phyloP scores from a whole-genome alignment of 1,139 yeast species.

The Petasospora rhodanensis region DNA sequence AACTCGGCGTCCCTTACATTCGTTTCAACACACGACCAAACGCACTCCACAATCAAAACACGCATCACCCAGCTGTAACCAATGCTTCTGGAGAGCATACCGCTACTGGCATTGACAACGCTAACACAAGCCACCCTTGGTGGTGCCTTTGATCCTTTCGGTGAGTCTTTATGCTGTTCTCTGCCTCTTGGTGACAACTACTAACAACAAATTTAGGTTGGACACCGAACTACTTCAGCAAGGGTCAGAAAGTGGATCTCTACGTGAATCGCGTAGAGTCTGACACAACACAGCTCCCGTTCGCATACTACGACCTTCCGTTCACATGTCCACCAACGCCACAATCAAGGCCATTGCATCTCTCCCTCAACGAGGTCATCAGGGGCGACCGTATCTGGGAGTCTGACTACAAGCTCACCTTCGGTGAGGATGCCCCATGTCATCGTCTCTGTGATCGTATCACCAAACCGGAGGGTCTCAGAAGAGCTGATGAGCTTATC shows the following conservation, averaged over 20 bases:
- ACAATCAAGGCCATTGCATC: constrained; percentile 52
- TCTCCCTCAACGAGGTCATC: constrained; percentile 72
- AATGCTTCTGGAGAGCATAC: constrained; percentile 10
- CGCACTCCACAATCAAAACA: no score
- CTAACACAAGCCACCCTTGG: constrained; percentile 4
- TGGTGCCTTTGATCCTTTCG: constrained; percentile 18
- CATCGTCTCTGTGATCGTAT: constrained; percentile 60
- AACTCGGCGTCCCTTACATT: no score
- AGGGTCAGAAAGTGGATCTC: constrained; percentile 64
- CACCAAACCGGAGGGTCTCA: constrained; percentile 46
- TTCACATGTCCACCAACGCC: constrained; percentile 73
- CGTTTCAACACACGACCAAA: no score
- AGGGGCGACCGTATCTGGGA: constrained; percentile 80
- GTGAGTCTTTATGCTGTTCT: constrained; percentile 10
- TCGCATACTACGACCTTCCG: constrained; percentile 69
- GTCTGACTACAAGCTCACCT: constrained; percentile 59
- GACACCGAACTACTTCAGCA: constrained; percentile 29
- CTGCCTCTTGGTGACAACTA: background rate
- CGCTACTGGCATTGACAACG: constrained; percentile 3
- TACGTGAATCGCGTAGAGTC: constrained; percentile 77
- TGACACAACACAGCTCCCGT: constrained; percentile 73
- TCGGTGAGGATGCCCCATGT: constrained; percentile 64
- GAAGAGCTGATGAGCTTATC: constrained; percentile 57
- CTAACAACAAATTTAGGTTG: constrained; percentile 25
- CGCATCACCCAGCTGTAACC: background rate